Evolutionary conservation across 192 early-diverging fungal genomes (phyloP).

Genomic region (Neocallimastix lanati): DNA sequence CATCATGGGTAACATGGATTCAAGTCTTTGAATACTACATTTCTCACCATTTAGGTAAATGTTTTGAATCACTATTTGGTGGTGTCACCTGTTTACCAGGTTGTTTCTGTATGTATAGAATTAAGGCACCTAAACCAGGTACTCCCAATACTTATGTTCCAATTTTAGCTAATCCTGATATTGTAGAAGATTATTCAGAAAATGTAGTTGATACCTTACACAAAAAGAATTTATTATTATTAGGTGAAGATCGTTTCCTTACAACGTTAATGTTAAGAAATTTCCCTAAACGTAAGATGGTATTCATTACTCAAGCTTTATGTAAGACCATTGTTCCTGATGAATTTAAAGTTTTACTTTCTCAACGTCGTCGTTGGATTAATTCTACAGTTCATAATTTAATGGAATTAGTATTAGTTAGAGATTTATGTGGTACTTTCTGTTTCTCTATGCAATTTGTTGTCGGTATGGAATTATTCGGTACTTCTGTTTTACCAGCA

Average conservation of each 20-base stretch:
- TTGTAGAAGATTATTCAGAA: constrained; percentile 55
- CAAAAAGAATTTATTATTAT: constrained; percentile 61
- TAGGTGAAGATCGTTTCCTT: constrained; percentile 75
- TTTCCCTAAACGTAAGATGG: constrained; percentile 87
- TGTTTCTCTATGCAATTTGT: constrained; percentile 57
- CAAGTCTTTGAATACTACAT: constrained; percentile 97
- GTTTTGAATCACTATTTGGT: constrained; percentile 91
- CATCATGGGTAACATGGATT: constrained; percentile 73
- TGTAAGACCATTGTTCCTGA: constrained; percentile 85
- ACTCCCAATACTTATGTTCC: constrained; percentile 43
- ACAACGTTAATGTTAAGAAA: constrained; percentile 79
- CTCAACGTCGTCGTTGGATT: constrained; percentile 84
- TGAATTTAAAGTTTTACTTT: constrained; percentile 61
- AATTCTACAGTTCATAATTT: constrained; percentile 88
- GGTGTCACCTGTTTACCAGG: constrained; percentile 90
- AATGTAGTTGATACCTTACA: constrained; percentile 59
- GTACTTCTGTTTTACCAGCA: neutral
- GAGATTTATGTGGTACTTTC: constrained; percentile 74
- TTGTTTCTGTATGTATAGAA: constrained; percentile 95
- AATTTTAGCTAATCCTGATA: constrained; percentile 62
- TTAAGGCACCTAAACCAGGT: constrained; percentile 65
- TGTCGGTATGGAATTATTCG: neutral
- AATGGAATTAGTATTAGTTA: constrained; percentile 59
- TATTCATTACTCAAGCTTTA: constrained; percentile 81
- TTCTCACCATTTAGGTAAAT: constrained; percentile 84